phyloP scores from a whole-genome alignment of 139 green algal genomes.

The Coelastrella sp. region DNA sequence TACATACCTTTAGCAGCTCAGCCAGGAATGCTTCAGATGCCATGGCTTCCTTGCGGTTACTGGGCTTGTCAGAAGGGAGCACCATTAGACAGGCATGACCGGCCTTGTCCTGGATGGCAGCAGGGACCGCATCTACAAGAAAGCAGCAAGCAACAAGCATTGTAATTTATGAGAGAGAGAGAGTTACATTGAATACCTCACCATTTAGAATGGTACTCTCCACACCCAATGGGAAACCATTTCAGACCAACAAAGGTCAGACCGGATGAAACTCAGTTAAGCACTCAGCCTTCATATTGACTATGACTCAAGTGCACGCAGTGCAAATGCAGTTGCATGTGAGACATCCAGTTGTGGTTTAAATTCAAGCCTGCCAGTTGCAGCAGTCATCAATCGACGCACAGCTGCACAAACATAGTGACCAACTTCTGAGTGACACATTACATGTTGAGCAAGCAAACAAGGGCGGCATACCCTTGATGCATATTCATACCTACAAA shows the following conservation, averaged over 20 bases:
- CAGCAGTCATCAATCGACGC: no score
- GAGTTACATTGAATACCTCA: background rate
- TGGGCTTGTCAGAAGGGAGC: constrained; percentile 70
- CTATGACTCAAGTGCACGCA: no score
- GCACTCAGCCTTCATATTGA: no score
- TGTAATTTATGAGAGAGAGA: background rate
- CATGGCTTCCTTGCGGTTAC: constrained; percentile 52
- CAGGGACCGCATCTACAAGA: constrained; percentile 56
- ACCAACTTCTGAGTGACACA: background rate
- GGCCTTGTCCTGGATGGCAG: constrained; percentile 38
- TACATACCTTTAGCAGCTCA: constrained; percentile 51
- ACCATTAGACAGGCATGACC: constrained; percentile 70
- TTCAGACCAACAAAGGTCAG: no score
- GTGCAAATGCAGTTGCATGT: no score
- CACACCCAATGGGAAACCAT: no score
- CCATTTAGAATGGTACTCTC: background rate
- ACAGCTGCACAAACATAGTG: background rate
- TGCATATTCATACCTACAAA: constrained; percentile 21
- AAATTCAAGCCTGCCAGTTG: no score
- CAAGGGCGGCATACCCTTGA: background rate
- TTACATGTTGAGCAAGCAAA: no score
- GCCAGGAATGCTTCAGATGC: constrained; percentile 53
- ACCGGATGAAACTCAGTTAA: no score
- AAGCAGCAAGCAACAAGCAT: background rate
- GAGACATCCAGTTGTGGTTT: no score